Base-by-base conservation (phyloP, 2,329 filamentous ascomycete genomes). In the Moelleriella libera region DNA sequence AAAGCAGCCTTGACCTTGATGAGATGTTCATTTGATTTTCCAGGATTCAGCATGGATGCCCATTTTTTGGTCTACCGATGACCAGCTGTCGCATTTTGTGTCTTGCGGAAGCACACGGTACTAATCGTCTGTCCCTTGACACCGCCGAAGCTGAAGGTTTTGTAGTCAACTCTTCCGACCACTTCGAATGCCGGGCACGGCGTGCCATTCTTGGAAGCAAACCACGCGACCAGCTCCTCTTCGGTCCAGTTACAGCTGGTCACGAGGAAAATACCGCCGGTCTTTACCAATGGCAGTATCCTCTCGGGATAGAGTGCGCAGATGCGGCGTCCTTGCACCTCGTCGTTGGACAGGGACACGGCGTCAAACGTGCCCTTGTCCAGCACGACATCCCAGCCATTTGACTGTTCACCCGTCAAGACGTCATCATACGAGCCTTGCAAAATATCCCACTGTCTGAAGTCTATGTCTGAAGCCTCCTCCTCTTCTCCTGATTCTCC, bases 221-320 rank as follows among this genome's bases (percentile, higher is more conserved):
- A 92, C 88, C 90, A 97, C 12, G 66, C 67, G 50, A 75, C 70
- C 57, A 98, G 66, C 69, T 98, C 92, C 41, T 80, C 76, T 68
- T 92, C 88, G 1, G 90, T 97, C 92, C 92, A 98, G 67, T 98
- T 98, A 63, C 92, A 98, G 64, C 88, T 96, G 47, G 92, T 97
- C 47, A 98, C 78, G 50, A 96, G 65, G 56, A 97, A 76, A 29
- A 87, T 70, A 0, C 87, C 87, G 1, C 82, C 83, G 1, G 66
- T 68, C 55, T 78, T 80, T 46, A 97, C 74, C 52, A 97, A 71
- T 30, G 65, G 67, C 51, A 82, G 68, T 32, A 90, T 81, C 46
- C 79, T 77, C 44, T 74, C 72, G 44, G 78, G 75, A 67, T 98
- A 98, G 4, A 74, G 73, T 62, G 94, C 86, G 60, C 80, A 85